Evolutionary conservation across 1,284 basidiomycete species (phyloP).

Genomic region (Coniferiporia weirii): DNA sequence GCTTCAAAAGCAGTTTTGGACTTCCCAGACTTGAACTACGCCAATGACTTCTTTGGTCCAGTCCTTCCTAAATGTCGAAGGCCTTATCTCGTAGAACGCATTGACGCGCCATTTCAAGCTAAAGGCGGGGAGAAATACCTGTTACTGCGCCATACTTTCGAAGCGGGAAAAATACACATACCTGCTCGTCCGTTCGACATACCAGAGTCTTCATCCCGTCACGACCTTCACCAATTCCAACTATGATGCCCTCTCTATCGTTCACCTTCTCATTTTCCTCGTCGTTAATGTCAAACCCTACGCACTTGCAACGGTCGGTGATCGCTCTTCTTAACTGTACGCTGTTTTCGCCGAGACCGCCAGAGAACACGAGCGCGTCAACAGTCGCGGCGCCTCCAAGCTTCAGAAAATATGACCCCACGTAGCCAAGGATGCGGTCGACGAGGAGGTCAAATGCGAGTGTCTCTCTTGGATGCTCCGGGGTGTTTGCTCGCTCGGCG

Average conservation of each 20-base stretch:
- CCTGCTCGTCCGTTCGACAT: slow-evolving; percentile 59
- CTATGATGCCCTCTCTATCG: slow-evolving; percentile 33
- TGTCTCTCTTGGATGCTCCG: slow-evolving; percentile 26
- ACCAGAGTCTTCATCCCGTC: slow-evolving; percentile 42
- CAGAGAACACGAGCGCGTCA: slow-evolving; percentile 80
- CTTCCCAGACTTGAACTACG: no score
- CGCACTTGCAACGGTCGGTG: slow-evolving; percentile 44
- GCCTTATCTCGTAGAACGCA: slow-evolving; percentile 32
- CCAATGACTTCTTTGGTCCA: not conserved
- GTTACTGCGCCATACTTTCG: not conserved
- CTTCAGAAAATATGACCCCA: slow-evolving; percentile 73
- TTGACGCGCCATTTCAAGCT: slow-evolving; percentile 64
- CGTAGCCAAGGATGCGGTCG: slow-evolving; percentile 66
- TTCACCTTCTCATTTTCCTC: slow-evolving; percentile 33
- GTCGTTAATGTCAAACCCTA: slow-evolving; percentile 53
- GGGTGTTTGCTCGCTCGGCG: slow-evolving; percentile 30
- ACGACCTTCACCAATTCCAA: slow-evolving; percentile 39
- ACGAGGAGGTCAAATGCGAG: slow-evolving; percentile 73
- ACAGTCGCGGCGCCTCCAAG: slow-evolving; percentile 48
- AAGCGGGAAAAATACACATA: slow-evolving; percentile 17
- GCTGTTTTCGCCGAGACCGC: slow-evolving; percentile 80
- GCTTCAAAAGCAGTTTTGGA: no score
- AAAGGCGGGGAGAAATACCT: slow-evolving; percentile 14
- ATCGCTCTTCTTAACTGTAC: slow-evolving; percentile 56
- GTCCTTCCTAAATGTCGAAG: not conserved